These are phyloP conservation scores for Aspergillus flavus DNA, from an alignment of 2,329 filamentous ascomycete genomes.

Conservation along the genomic window DNA sequence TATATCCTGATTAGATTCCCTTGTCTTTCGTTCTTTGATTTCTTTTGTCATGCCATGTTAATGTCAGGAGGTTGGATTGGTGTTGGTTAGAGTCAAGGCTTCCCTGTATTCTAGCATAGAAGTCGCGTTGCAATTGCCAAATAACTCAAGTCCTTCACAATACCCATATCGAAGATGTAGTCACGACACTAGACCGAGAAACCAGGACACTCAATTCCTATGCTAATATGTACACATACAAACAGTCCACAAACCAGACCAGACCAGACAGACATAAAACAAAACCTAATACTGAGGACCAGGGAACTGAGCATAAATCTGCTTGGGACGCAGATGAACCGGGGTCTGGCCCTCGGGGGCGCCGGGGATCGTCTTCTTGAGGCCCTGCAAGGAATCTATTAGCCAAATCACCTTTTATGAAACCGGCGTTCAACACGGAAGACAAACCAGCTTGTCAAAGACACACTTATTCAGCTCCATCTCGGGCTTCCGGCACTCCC, in stretches of 20 bases:
- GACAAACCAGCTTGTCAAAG: constrained; percentile 86
- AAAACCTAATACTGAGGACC: constrained; percentile 40
- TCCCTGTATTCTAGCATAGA: constrained; percentile 20
- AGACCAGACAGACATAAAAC: constrained; percentile 24
- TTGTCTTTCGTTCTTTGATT: constrained; percentile 7
- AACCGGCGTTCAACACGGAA: neutral
- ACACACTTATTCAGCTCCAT: constrained; percentile 93
- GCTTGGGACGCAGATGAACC: constrained; percentile 68
- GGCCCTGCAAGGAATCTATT: constrained; percentile 57
- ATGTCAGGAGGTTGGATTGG: neutral
- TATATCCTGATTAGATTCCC: neutral
- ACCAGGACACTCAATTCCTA: constrained; percentile 38
- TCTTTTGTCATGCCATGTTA: constrained; percentile 9
- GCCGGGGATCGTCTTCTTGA: constrained; percentile 79
- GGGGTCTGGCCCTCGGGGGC: constrained; percentile 70
- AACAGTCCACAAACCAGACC: constrained; percentile 20
- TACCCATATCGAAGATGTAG: constrained; percentile 3
- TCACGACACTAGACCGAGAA: constrained; percentile 20
- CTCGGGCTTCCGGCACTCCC: constrained; percentile 88
- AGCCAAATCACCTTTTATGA: neutral
- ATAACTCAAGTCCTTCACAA: neutral
- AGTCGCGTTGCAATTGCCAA: neutral
- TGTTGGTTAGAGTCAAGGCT: constrained; percentile 13
- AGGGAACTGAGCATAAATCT: constrained; percentile 46
- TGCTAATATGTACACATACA: constrained; percentile 45